A percentile compares a stretch with the other conserved stretches of the same genome.
phyloP scores from a whole-genome alignment of 1,284 basidiomycete genomes.

The Caloboletus inedulis region DNA sequence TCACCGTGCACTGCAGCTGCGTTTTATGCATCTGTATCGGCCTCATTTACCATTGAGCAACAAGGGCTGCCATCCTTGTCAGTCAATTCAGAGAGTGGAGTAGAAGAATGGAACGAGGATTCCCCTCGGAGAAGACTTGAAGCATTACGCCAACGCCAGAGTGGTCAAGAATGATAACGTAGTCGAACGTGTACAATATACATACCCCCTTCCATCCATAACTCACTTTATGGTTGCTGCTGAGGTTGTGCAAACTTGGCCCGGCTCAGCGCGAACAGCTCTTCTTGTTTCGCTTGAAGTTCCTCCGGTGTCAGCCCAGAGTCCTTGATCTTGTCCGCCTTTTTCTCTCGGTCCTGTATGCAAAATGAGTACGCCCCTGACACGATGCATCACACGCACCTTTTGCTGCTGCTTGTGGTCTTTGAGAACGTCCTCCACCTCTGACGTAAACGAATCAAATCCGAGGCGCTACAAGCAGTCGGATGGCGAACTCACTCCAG shows the following conservation, averaged over 20 bases:
- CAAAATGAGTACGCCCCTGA: slow-evolving; percentile 5
- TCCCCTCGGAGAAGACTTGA: slow-evolving; percentile 54
- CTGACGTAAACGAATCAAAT: slow-evolving; percentile 83
- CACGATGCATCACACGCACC: slow-evolving; percentile 43
- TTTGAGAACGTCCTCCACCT: slow-evolving; percentile 89
- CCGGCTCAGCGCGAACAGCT: slow-evolving; percentile 86
- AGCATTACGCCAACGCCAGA: slow-evolving; percentile 40
- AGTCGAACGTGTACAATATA: slow-evolving; percentile 28
- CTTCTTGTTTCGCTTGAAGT: slow-evolving; percentile 83
- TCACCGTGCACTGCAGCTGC: slow-evolving; percentile 45
- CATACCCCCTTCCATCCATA: slow-evolving; percentile 1
- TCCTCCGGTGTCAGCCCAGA: slow-evolving; percentile 93
- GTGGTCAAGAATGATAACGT: slow-evolving; percentile 37
- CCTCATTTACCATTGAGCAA: slow-evolving; percentile 84
- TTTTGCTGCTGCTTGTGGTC: slow-evolving; percentile 97
- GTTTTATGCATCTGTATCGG: slow-evolving; percentile 73
- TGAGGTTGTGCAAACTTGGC: slow-evolving; percentile 61
- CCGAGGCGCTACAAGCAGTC: slow-evolving; percentile 64
- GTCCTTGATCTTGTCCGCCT: slow-evolving; percentile 84
- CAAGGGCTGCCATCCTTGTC: slow-evolving; percentile 60
- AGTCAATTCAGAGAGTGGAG: slow-evolving; percentile 26
- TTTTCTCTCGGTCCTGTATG: slow-evolving; percentile 79
- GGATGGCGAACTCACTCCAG: slow-evolving; percentile 7
- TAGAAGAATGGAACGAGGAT: slow-evolving; percentile 69
- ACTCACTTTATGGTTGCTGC: slow-evolving; percentile 21